phyloP scores from a whole-genome alignment of 1,284 basidiomycete species.

The Cutaneotrichosporon sp. region DNA sequence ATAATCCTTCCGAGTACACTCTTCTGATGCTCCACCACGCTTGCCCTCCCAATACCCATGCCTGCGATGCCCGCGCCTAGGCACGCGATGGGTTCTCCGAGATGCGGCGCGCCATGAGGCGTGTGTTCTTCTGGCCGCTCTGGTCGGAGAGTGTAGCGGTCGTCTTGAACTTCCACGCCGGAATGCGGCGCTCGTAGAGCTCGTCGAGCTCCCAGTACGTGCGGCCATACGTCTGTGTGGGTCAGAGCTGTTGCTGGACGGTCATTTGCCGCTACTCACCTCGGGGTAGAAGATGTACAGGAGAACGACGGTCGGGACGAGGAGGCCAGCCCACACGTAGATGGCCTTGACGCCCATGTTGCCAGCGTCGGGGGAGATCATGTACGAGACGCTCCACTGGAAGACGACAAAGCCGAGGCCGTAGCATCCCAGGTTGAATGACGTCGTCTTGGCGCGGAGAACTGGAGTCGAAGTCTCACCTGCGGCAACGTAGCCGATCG shows the following conservation, averaged over 20 bases:
- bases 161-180: slow-evolving; percentile 11
- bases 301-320: not conserved
- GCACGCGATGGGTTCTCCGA: no score
- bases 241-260: no score
- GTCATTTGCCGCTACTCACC: no score
- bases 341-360: not conserved
- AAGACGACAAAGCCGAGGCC: slow-evolving; percentile 22
- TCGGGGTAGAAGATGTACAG: not conserved
- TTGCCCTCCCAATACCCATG: no score
- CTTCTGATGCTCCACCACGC: no score
- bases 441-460: slow-evolving; percentile 28
- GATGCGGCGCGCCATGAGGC: no score
- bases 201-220: slow-evolving; percentile 35
- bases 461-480: slow-evolving; percentile 29
- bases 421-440: slow-evolving; percentile 17
- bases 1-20: no score
- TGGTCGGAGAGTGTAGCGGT: not conserved
- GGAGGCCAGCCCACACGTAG: not conserved
- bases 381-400: slow-evolving; percentile 30
- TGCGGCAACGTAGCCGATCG: slow-evolving; percentile 27
- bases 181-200: slow-evolving; percentile 29
- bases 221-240: slow-evolving; percentile 42
- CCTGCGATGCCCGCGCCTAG: no score
- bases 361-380: slow-evolving; percentile 11
- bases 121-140: not conserved